Percentiles rank a stretch among this genome's conserved stretches.
phyloP scores from a whole-genome alignment of 2,329 filamentous ascomycete genomes.

The Westerdykella sp. region DNA sequence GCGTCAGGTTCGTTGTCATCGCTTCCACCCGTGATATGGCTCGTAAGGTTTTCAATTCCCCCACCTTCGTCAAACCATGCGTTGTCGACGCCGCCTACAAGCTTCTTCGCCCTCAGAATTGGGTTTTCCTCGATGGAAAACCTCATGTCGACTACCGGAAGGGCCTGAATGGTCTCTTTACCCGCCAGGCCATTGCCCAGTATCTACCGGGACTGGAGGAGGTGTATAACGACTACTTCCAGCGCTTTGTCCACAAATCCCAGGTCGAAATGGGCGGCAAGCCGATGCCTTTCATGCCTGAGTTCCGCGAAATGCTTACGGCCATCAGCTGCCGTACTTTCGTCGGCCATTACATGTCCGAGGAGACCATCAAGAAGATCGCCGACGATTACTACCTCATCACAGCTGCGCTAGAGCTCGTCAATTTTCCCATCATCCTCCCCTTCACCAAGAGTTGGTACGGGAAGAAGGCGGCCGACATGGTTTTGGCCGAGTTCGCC shows the following conservation, averaged over 20 bases:
- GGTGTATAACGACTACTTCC: conserved; percentile 80
- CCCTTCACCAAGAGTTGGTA: conserved; percentile 94
- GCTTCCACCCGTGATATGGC: conserved; percentile 90
- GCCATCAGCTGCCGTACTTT: conserved; percentile 91
- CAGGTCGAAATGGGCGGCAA: conserved; percentile 58
- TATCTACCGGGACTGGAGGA: conserved; percentile 90
- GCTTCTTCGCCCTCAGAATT: conserved; percentile 82
- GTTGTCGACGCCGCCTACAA: conserved; percentile 94
- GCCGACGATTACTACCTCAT: conserved; percentile 94
- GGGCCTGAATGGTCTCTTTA: conserved; percentile 89
- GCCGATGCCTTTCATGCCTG: conserved; percentile 76
- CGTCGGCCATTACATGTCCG: conserved; percentile 86
- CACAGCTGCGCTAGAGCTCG: conserved; percentile 86
- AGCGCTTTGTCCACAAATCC: conserved; percentile 67
- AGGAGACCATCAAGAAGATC: conserved; percentile 84
- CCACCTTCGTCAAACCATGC: conserved; percentile 82
- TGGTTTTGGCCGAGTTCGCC: conserved; percentile 79
- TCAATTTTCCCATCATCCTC: conserved; percentile 95
- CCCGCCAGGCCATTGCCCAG: conserved; percentile 72
- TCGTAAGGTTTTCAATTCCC: conserved; percentile 92
- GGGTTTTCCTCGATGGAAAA: conserved; percentile 94
- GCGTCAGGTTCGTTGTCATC: conserved; percentile 80
- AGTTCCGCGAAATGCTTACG: conserved; percentile 89
- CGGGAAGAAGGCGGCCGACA: conserved; percentile 86
- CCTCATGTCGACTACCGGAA: conserved; percentile 93